Conservation (phyloP, 257 asterid genomes). For the Oldenlandia corymbosa region DNA sequence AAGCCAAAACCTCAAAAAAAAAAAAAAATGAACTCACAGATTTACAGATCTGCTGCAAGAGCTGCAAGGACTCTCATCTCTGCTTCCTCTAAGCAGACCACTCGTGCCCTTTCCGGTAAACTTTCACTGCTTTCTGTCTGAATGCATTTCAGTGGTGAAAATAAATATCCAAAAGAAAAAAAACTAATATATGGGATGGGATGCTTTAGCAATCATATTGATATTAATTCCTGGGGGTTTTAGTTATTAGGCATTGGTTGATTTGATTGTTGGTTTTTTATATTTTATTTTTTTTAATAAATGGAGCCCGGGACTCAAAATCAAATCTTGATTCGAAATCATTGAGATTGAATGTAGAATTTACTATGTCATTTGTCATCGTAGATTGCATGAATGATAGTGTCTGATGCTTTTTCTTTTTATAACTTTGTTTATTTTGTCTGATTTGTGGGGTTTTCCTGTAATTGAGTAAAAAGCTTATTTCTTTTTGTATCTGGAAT, state of each 20-base stretch:
- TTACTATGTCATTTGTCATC: background rate
- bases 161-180: too few species aligned
- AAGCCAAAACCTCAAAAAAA: background rate
- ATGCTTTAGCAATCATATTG: too few species aligned
- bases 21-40: slow-evolving; percentile 67
- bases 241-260: too few species aligned
- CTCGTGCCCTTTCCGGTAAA: slow-evolving; percentile 73
- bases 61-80: slow-evolving; percentile 59
- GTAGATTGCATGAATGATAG: background rate
- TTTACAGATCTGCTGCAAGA: slow-evolving; percentile 61
- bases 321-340: background rate
- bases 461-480: background rate
- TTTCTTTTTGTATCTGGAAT: background rate
- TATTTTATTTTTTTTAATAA: too few species aligned
- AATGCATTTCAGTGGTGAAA: background rate
- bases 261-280: too few species aligned
- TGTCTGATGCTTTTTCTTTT: too few species aligned
- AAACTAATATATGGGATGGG: too few species aligned
- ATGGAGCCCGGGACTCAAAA: background rate
- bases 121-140: background rate
- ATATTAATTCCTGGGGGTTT: too few species aligned
- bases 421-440: too few species aligned
- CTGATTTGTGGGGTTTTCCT: too few species aligned
- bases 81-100: slow-evolving; percentile 63
- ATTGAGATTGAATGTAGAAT: background rate